Conservation (phyloP, 2,329 filamentous ascomycete species). For the Claviceps africana region DNA sequence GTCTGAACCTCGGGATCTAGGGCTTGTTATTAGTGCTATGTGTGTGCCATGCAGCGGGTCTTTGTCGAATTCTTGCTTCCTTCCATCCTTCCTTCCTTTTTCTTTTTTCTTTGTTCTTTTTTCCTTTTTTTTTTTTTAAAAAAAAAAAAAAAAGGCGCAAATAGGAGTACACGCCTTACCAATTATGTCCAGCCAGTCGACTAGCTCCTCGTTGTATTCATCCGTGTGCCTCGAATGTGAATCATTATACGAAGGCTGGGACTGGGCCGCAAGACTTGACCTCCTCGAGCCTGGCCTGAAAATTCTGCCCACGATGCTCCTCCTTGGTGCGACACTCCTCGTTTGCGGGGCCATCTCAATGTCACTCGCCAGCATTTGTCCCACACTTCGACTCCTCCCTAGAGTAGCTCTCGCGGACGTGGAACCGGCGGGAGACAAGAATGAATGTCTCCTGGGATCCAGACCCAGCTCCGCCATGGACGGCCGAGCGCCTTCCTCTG, state of each 20-base stretch:
- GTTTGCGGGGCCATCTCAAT: background rate
- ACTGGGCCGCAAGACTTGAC: background rate
- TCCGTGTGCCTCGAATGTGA: slow-evolving; percentile 11
- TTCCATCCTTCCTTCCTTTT: no score
- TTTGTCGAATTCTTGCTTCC: no score
- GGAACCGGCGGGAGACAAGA: slow-evolving; percentile 13
- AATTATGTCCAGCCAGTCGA: slow-evolving; percentile 27
- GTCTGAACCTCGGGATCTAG: slow-evolving; percentile 72
- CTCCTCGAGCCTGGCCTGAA: slow-evolving; percentile 3
- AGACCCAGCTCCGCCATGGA: slow-evolving; percentile 21
- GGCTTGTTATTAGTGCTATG: background rate
- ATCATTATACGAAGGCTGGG: slow-evolving; percentile 1
- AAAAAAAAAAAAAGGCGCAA: background rate
- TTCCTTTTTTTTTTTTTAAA: no score
- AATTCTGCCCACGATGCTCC: slow-evolving; percentile 4
- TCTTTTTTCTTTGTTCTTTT: no score
- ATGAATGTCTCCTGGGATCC: slow-evolving; percentile 5
- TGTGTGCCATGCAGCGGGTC: no score
- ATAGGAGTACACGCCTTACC: slow-evolving; percentile 13
- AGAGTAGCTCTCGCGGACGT: slow-evolving; percentile 10
- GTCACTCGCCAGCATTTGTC: background rate
- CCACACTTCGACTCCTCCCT: slow-evolving; percentile 1
- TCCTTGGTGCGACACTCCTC: slow-evolving; percentile 1
- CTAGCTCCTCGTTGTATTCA: slow-evolving; percentile 25
- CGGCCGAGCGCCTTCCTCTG: slow-evolving; percentile 24